phyloP scores from a whole-genome alignment of 2,329 filamentous ascomycete species.

The Pseudocercospora pini-densiflorae region DNA sequence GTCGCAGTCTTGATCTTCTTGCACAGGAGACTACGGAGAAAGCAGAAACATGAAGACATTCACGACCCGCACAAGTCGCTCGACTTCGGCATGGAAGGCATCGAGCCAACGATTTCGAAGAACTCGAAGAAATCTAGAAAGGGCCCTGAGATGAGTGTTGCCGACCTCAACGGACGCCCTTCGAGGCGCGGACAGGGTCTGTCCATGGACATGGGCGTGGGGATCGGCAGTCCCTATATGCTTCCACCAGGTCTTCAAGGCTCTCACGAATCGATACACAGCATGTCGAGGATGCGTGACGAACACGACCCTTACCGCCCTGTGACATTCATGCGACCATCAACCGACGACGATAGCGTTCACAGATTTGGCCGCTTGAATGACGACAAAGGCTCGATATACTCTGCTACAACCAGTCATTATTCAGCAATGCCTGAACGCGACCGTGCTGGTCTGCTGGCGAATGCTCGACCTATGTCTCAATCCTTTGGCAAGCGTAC shows the following conservation, averaged over 20 bases:
- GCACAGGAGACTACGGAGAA: constrained; percentile 76
- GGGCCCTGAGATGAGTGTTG: constrained; percentile 62
- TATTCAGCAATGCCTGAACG: constrained; percentile 41
- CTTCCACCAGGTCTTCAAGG: constrained; percentile 79
- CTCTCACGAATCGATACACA: constrained; percentile 85
- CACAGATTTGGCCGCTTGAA: constrained; percentile 27
- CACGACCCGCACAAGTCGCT: constrained; percentile 88
- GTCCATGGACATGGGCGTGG: constrained; percentile 62
- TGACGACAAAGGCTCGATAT: constrained; percentile 54
- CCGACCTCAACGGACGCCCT: constrained; percentile 40
- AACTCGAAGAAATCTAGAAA: constrained; percentile 47
- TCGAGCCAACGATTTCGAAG: constrained; percentile 24
- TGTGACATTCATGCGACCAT: constrained; percentile 59
- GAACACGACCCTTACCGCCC: constrained; percentile 85
- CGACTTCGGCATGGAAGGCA: constrained; percentile 82
- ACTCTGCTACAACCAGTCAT: constrained; percentile 54
- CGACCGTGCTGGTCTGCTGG: constrained; percentile 56
- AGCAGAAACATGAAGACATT: constrained; percentile 74
- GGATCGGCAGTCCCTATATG: constrained; percentile 85
- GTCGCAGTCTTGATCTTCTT: constrained; percentile 72
- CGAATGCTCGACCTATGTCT: constrained; percentile 64
- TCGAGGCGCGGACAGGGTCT: constrained; percentile 51
- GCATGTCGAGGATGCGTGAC: constrained; percentile 74
- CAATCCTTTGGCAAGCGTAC: constrained; percentile 52
- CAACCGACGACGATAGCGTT: constrained; percentile 45